Evolutionary conservation across 441 rosid species (phyloP), one percentile per base, ranked within the genome.

Genomic region (Melastoma candidum): DNA sequence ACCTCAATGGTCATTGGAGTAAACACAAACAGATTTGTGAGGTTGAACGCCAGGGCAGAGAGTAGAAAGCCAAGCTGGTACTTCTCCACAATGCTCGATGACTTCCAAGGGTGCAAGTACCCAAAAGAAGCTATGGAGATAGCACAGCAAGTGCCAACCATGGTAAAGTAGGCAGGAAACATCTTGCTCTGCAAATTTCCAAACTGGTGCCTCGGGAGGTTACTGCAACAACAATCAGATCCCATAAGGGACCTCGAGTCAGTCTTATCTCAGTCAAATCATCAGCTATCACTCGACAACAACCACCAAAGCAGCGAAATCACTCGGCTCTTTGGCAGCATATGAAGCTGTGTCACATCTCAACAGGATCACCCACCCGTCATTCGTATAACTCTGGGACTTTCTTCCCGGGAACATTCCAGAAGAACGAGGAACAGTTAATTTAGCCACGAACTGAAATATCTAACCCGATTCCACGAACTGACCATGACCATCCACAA

Each of bases 1-100:
- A 86, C 96, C 85, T 84, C 76, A 47, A 90, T 77, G 49, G 96
- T 87, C 97, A 87, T 78, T 54, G 97, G 96, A 11, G 86, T 78
- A 54, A 90, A 90, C 46, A 90, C 80, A 24, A 86, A 64, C 85
- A 83, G 68, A 72, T 90, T 90, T 67, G 86, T 51, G 68, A 90
- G 93, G 63, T 77, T 84, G 76, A 87, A 90, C 46, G 81, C 87
- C 58, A 83, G 77, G n/a, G 86, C 81, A 1, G 97, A 79, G 1
- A 78, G 51, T 22, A 90, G 72, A 64, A 84, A 90, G 10, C 90
- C 97, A 2, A 84, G 82, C 83, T 87, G 96, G 69, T 87, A 86
- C 77, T 83, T 90, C 66, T 84, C 96, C 0, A 61, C 51, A 0
- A 76, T n/a, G 51, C 90, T 64, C 47, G 97, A 69, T 17, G 92